Evolutionary conservation across 495 filamentous ascomycete species (phyloP), one percentile per base, ranked within the genome.

Genomic region (Pyrenopolyporus hunteri): DNA sequence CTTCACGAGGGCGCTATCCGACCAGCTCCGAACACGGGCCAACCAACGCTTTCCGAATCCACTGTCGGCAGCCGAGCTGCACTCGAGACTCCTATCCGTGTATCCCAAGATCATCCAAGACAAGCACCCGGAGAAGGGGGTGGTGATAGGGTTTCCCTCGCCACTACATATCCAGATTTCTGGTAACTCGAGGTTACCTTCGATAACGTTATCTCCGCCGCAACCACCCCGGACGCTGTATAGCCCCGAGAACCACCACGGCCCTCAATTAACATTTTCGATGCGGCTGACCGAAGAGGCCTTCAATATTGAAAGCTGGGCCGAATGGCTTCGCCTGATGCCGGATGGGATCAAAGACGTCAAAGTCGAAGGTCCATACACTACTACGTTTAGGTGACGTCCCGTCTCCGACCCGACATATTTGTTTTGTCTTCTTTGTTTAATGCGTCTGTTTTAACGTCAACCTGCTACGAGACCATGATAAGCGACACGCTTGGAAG

Each of bases 281-380:
- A 74, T 81, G 66, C 63, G 73, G 23, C 50, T 81, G 36, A 69
- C 74, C 4, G 73, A 77, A 23, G 77, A 77, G 5, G 58, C 64
- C 26, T 59, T 76, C 59, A 73, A 71, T 57, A 43, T 72, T 31
- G 78, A 80, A 29, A 73, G 58, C 50, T 80, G 77, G 78, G 68
- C 71, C 47, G 78, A 81, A 62, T 81, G 77, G 75, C 68, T 81
- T 48, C 74, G 78, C n/a, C 73, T 70, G 57, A 77, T 81, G 74
- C 78, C 78, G 25, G 75, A 74, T 57, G 76, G 74, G n/a, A 73
- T 81, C 67, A 70, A 52, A 59, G 78, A 79, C 39, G 70, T 78
- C 22, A 77, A 74, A 66, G 73, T 79, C 44, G 76, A 81, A 19
- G 72, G 76, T 28, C 77, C 77, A 48, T 76, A 72, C 57, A 67